These are phyloP conservation scores for Gracilaria caudata DNA, from an alignment of 23 red algal species.

Conservation along the genomic window DNA sequence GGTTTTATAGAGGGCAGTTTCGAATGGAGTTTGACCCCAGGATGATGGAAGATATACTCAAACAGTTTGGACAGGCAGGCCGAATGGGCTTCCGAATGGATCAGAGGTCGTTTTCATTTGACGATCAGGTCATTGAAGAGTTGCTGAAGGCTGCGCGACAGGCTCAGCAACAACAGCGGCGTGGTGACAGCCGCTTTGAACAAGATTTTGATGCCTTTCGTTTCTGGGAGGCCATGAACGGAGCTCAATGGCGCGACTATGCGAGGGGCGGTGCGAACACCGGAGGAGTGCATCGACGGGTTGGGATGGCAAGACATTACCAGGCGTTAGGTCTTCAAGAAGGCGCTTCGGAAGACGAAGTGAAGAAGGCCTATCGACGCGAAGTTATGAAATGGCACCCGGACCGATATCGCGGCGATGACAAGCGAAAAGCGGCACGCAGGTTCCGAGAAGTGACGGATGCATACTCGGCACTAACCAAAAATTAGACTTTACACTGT, in stretches of 20 bases:
- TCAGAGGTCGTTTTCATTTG: not conserved
- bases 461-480: conserved; percentile 51
- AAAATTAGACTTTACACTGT: conserved; percentile 26
- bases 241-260: conserved; percentile 20
- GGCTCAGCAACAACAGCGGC: conserved; percentile 8
- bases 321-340: conserved; percentile 34
- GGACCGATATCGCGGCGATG: conserved; percentile 52
- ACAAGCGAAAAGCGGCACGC: conserved; percentile 14
- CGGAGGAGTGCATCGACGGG: conserved; percentile 23
- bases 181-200: not conserved
- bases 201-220: conserved; percentile 56
- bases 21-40: conserved; percentile 20
- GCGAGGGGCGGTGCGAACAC: conserved; percentile 3
- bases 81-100: not conserved
- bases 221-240: conserved; percentile 64
- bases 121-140: not conserved
- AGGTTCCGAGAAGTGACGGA: conserved; percentile 63
- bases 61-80: conserved; percentile 11
- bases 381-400: conserved; percentile 70
- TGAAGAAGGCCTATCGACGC: conserved; percentile 44
- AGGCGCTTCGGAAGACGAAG: conserved; percentile 30
- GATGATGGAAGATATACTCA: conserved; percentile 34
- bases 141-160: conserved; percentile 20
- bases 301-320: conserved; percentile 41
- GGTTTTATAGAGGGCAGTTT: not conserved